Conservation (phyloP, 2,329 filamentous ascomycete genomes). For the Sarocladium oryzae region DNA sequence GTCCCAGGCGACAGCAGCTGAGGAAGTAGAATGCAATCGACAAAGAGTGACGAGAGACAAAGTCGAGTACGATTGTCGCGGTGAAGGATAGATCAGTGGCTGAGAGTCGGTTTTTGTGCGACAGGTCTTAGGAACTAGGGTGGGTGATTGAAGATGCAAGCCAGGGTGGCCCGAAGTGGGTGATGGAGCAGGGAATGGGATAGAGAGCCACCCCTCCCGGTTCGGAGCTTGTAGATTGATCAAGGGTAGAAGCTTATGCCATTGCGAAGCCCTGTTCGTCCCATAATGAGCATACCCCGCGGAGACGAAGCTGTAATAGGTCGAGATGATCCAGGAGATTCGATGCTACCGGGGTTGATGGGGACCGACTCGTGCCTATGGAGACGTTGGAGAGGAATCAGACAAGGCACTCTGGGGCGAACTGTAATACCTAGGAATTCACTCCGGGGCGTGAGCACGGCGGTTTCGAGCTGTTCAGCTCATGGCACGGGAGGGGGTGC, state of each 20-base stretch:
- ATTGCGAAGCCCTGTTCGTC: constrained; percentile 9
- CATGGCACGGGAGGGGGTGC: constrained; percentile 1
- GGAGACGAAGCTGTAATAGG: constrained; percentile 6
- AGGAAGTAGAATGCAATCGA: neutral
- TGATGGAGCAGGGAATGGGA: constrained; percentile 6
- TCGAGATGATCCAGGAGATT: constrained; percentile 3
- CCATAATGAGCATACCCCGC: constrained; percentile 9
- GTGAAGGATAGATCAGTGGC: constrained; percentile 3
- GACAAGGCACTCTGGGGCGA: neutral
- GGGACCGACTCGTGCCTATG: constrained; percentile 3
- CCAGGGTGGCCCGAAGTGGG: constrained; percentile 9
- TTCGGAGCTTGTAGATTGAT: constrained; percentile 9
- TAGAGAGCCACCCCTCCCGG: constrained; percentile 7
- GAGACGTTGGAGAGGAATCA: neutral
- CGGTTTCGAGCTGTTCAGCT: constrained; percentile 2
- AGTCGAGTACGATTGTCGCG: neutral
- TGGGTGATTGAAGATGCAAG: constrained; percentile 8
- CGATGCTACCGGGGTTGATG: constrained; percentile 1
- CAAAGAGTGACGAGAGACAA: neutral
- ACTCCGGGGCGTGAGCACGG: neutral
- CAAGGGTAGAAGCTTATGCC: constrained; percentile 10
- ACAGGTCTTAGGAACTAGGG: constrained; percentile 7
- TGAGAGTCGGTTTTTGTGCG: constrained; percentile 10
- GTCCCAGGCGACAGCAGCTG: neutral
- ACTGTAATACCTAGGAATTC: neutral